These are phyloP conservation scores for Panicum virgatum DNA, from an alignment of 202 grass and related monocot species.

Conservation along the genomic window DNA sequence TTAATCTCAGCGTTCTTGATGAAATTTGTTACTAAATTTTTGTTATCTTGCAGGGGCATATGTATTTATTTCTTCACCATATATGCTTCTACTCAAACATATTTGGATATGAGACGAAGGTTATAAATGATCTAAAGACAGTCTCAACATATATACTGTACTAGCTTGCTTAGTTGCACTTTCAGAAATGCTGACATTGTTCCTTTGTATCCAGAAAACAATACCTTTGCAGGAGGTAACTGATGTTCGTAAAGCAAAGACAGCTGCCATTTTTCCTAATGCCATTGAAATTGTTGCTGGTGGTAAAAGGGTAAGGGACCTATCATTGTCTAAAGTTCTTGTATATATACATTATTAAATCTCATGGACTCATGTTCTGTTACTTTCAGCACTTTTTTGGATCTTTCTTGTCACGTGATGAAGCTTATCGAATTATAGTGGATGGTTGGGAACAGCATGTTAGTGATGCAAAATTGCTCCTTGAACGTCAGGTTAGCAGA, in stretches of 20 bases:
- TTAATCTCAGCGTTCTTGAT: conserved; percentile 25
- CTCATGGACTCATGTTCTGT: conserved; percentile 24
- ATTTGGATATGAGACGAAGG: conserved; percentile 99
- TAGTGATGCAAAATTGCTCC: conserved; percentile 64
- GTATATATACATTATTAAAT: conserved; percentile 33
- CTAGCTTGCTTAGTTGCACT: conserved; percentile 20
- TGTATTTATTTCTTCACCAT: conserved; percentile 98
- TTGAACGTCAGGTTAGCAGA: conserved; percentile 66
- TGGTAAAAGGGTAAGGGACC: conserved; percentile 71
- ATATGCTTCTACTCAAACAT: conserved; percentile 99
- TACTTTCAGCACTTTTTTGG: conserved; percentile 93
- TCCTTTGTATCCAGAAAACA: conserved; percentile 72
- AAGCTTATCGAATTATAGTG: conserved; percentile 74
- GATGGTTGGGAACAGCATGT: conserved; percentile 77
- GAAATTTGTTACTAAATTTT: conserved; percentile 28
- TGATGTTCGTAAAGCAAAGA: conserved; percentile 95
- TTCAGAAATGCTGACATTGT: conserved; percentile 30
- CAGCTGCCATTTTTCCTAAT: conserved; percentile 93
- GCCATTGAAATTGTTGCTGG: conserved; percentile 95
- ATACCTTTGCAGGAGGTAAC: conserved; percentile 82
- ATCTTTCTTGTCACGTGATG: conserved; percentile 94
- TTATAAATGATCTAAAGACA: conserved; percentile 42
- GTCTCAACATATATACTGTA: conserved; percentile 3
- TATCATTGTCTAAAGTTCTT: conserved; percentile 26
- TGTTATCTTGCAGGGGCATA: conserved; percentile 74